These are phyloP conservation scores for Pyrenochaeta sp. DNA, from an alignment of 2,329 filamentous ascomycete species.

Conservation along the genomic window DNA sequence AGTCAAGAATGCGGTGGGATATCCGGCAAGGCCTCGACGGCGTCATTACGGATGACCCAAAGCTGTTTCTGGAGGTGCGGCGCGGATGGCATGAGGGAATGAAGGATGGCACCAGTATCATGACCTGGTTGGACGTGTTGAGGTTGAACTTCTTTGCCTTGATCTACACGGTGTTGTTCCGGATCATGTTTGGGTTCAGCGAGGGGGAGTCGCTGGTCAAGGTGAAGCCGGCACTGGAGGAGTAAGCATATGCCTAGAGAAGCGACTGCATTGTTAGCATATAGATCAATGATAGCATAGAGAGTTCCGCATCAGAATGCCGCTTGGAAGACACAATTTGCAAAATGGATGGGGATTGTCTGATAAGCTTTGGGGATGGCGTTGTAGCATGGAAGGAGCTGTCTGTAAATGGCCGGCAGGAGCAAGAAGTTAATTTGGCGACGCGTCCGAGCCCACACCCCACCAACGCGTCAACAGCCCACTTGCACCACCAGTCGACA, in stretches of 20 bases:
- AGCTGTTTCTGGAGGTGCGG: slow-evolving; percentile 68
- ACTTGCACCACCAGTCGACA: slow-evolving; percentile 29
- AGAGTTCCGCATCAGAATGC: background rate
- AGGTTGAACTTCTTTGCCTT: slow-evolving; percentile 45
- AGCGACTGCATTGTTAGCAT: slow-evolving; percentile 10
- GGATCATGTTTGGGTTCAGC: slow-evolving; percentile 38
- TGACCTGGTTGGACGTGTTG: slow-evolving; percentile 41
- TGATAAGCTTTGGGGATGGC: background rate
- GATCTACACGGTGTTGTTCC: slow-evolving; percentile 45
- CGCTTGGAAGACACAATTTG: background rate
- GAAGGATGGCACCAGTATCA: slow-evolving; percentile 38
- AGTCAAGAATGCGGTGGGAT: slow-evolving; percentile 81
- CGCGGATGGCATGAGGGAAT: slow-evolving; percentile 51
- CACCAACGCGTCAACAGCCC: slow-evolving; percentile 46
- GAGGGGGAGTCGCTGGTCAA: slow-evolving; percentile 30
- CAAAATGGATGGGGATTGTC: background rate
- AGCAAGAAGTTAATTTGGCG: slow-evolving; percentile 2
- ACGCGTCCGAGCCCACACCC: slow-evolving; percentile 22
- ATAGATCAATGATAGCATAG: background rate
- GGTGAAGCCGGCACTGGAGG: slow-evolving; percentile 7
- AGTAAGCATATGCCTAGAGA: slow-evolving; percentile 2
- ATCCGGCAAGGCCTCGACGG: slow-evolving; percentile 74
- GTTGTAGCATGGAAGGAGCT: background rate
- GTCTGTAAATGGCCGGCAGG: background rate
- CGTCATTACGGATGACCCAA: slow-evolving; percentile 85